Evolutionary conservation across 2,329 filamentous ascomycete species (phyloP), one percentile per base, ranked within the genome.

Genomic region (Chaetomium strumarium): DNA sequence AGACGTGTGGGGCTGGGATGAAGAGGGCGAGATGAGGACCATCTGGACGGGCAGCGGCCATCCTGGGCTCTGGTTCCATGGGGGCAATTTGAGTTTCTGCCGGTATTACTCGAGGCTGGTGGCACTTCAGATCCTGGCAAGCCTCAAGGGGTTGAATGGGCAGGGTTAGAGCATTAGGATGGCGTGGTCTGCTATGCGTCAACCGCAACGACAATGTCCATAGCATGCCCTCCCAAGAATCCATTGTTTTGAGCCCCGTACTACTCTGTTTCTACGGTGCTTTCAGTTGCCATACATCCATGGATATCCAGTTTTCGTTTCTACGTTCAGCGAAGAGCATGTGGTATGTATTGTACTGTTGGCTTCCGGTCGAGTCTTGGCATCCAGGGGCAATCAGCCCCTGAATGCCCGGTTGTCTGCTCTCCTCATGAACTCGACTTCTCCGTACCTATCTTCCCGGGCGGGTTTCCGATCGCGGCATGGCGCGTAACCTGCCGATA

Each of bases 1-100:
- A 2, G 80, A 83, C 58, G 75, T 84, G 14, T 86, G 83, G 80
- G 82, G 81, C 0, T 72, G 84, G 52, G 80, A 85, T 7, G 65
- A 70, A 0, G 75, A 79, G 55, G 77, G 77, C 1, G 78, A 86
- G 68, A 69, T 79, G 58, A 71, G 77, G 8, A 75, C 67, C 36
- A 78, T 79, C 56, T 86, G 81, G 80, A 75, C 77, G 53, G 70
- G 70, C 16, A 83, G 75, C 19, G 82, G 82, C 0, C 81, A 85
- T 50, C 79, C 79, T 0, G 80, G 81, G 0, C 81, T 86, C 54
- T 86, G 82, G 83, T 80, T 80, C 57, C 80, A 84, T 57, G 82
- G 81, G 0, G 83, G 84, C 1, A 86, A 84, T 56, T 62, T 86
- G 36, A 81, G 80, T 0, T 65, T 85, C 47, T 84, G 80, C 53